Conservation (phyloP, 768 basidiomycete genomes). For the Kondoa malvinella region DNA sequence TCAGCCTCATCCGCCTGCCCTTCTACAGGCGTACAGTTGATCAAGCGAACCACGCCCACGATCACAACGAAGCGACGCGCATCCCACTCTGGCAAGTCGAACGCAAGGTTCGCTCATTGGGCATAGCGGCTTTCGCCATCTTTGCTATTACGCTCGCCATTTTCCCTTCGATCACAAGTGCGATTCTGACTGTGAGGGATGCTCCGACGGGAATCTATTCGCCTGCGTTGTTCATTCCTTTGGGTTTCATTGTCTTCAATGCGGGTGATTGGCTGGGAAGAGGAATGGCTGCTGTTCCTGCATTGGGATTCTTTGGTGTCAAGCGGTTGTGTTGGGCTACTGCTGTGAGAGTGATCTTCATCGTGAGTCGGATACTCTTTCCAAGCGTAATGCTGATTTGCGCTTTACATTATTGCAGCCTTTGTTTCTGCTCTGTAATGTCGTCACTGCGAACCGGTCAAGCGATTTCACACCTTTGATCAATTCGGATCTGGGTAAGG, state of each 20-base stretch:
- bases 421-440: constrained; percentile 27
- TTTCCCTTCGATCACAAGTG: constrained; percentile 30
- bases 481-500: constrained; percentile 23
- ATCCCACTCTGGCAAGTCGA: constrained; percentile 15
- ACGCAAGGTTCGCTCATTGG: constrained; percentile 29
- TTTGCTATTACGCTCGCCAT: constrained; percentile 30
- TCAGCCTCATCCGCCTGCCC: constrained; percentile 20
- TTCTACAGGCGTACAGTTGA: constrained; percentile 22
- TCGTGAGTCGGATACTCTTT: constrained; percentile 18
- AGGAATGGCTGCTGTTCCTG: constrained; percentile 19
- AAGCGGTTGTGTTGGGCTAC: constrained; percentile 13
- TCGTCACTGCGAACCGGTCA: neutral
- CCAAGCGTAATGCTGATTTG: neutral
- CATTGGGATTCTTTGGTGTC: constrained; percentile 18
- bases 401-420: constrained; percentile 17
- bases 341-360: constrained; percentile 21
- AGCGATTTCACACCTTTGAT: constrained; percentile 7
- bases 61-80: neutral
- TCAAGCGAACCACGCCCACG: constrained; percentile 7
- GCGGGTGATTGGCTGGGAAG: constrained; percentile 27
- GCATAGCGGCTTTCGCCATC: constrained; percentile 30
- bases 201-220: constrained; percentile 7
- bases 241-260: constrained; percentile 26
- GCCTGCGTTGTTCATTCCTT: constrained; percentile 17
- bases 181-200: constrained; percentile 18